Evolutionary conservation across 805 yeast species (phyloP).

Genomic region (Wickerhamia fluorescens): DNA sequence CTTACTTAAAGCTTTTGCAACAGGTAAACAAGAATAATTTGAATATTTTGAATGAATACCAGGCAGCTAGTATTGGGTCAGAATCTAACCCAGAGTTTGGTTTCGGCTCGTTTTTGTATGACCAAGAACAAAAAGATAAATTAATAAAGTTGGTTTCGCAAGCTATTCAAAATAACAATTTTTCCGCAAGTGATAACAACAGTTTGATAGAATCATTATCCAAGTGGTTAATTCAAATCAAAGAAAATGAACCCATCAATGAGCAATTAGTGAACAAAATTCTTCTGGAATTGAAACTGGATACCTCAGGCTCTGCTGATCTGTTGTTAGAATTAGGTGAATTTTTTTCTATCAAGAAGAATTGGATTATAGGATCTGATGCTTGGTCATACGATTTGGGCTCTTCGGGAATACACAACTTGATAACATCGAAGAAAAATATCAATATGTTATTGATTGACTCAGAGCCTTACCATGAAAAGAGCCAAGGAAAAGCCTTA

Average conservation of each 20-base stretch:
- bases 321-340: slow-evolving; percentile 42
- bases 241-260: slow-evolving; percentile 24
- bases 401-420: slow-evolving; percentile 82
- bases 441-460: slow-evolving; percentile 83
- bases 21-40: slow-evolving; percentile 58
- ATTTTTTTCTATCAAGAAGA: slow-evolving; percentile 41
- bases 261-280: slow-evolving; percentile 22
- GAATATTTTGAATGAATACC: slow-evolving; percentile 53
- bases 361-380: slow-evolving; percentile 91
- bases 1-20: slow-evolving; percentile 65
- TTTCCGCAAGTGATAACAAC: slow-evolving; percentile 36
- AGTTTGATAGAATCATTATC: slow-evolving; percentile 53
- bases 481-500: slow-evolving; percentile 21
- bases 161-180: slow-evolving; percentile 40
- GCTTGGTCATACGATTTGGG: slow-evolving; percentile 95
- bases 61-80: slow-evolving; percentile 36
- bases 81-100: slow-evolving; percentile 77
- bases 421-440: slow-evolving; percentile 66
- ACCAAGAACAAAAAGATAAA: slow-evolving; percentile 42
- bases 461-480: slow-evolving; percentile 58
- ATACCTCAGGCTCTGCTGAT: slow-evolving; percentile 33
- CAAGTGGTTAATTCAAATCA: slow-evolving; percentile 58
- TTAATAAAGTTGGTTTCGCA: slow-evolving; percentile 40
- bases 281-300: slow-evolving; percentile 31
- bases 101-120: slow-evolving; percentile 64